Conservation (phyloP, 495 filamentous ascomycete species). For the Penicillium flavigenum region DNA sequence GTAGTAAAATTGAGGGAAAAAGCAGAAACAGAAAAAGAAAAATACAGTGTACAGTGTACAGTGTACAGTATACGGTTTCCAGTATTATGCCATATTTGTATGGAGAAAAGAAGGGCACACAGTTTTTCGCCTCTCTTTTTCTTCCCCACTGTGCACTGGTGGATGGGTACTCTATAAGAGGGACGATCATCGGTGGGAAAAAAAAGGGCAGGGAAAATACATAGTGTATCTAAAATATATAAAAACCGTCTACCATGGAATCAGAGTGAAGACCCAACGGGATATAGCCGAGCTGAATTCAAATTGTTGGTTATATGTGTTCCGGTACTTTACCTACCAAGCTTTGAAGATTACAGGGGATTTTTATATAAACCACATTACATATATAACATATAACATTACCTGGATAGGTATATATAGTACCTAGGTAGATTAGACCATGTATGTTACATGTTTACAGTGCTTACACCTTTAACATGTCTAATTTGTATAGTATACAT, state of each 20-base stretch:
- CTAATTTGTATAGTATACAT: too few relatives aligned
- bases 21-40: constrained; percentile 7
- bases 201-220: constrained; percentile 10
- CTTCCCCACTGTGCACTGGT: constrained; percentile 25
- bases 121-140: constrained; percentile 21
- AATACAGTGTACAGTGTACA: constrained; percentile 18
- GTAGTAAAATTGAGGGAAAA: not conserved
- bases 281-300: constrained; percentile 23
- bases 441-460: too few relatives aligned
- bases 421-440: too few relatives aligned
- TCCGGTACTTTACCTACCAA: not conserved
- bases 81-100: constrained; percentile 8
- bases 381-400: too few relatives aligned
- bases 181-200: constrained; percentile 33
- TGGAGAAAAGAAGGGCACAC: constrained; percentile 15
- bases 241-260: constrained; percentile 13
- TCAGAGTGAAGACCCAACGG: constrained; percentile 17
- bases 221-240: not conserved
- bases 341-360: not conserved
- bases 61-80: constrained; percentile 11
- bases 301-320: not conserved
- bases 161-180: constrained; percentile 23
- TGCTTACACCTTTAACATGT: too few relatives aligned
- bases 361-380: not conserved
- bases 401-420: too few relatives aligned